Evolutionary conservation across 2,329 filamentous ascomycete genomes (phyloP).

Genomic region (Microthyrium microscopicum): DNA sequence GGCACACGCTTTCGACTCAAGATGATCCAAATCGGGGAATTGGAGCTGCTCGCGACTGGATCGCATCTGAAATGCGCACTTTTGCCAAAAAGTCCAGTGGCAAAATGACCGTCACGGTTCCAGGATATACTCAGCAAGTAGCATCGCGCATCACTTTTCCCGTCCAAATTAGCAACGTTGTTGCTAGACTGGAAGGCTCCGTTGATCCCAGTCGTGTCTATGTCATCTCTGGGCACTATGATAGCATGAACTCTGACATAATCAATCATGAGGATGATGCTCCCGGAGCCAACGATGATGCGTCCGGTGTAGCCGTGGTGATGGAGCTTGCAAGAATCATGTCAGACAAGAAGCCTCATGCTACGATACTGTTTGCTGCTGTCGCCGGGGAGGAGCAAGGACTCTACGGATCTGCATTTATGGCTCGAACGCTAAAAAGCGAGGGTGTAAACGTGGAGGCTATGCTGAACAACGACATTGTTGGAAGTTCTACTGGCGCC

Average conservation of each 20-base stretch:
- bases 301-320: constrained; percentile 36
- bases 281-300: constrained; percentile 42
- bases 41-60: constrained; percentile 41
- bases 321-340: constrained; percentile 39
- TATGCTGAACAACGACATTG: constrained; percentile 42
- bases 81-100: constrained; percentile 34
- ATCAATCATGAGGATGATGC: constrained; percentile 35
- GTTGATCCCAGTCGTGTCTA: constrained; percentile 32
- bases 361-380: constrained; percentile 39
- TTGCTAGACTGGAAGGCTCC: constrained; percentile 34
- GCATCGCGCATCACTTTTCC: constrained; percentile 32
- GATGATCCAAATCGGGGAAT: constrained; percentile 36
- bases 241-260: constrained; percentile 33
- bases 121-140: constrained; percentile 34
- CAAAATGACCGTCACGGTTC: constrained; percentile 32
- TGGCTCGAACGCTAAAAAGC: constrained; percentile 37
- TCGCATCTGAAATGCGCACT: constrained; percentile 31
- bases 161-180: constrained; percentile 36
- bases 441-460: constrained; percentile 37
- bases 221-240: constrained; percentile 40
- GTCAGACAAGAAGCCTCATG: constrained; percentile 29
- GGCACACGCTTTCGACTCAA: constrained; percentile 38
- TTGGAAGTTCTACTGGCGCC: constrained; percentile 33
- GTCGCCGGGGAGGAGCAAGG: constrained; percentile 42
- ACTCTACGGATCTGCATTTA: constrained; percentile 33